Evolutionary conservation across 495 filamentous ascomycete species (phyloP).

Genomic region (Hypoxylon rickii): DNA sequence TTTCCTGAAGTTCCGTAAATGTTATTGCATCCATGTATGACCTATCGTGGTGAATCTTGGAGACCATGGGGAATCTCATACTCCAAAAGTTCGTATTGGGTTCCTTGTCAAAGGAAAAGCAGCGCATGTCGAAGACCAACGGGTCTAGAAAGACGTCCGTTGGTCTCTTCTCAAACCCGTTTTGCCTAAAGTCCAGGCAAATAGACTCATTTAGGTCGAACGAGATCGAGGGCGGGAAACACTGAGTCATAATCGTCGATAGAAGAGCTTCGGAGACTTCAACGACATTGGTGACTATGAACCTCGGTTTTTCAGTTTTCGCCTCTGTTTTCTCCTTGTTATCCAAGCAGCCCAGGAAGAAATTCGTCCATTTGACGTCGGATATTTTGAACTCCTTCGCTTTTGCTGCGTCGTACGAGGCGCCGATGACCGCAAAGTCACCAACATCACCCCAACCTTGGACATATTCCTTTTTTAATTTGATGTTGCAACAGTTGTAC

Average conservation of each 20-base stretch:
- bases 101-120: slow-evolving; percentile 51
- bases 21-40: slow-evolving; percentile 47
- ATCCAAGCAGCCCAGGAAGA: slow-evolving; percentile 74
- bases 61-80: slow-evolving; percentile 51
- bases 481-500: slow-evolving; percentile 66
- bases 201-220: slow-evolving; percentile 39
- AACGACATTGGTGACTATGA: slow-evolving; percentile 63
- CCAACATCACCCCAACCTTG: slow-evolving; percentile 75
- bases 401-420: slow-evolving; percentile 64
- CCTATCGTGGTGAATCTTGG: slow-evolving; percentile 53
- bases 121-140: slow-evolving; percentile 52
- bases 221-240: slow-evolving; percentile 40
- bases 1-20: slow-evolving; percentile 50
- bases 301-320: slow-evolving; percentile 58
- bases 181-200: slow-evolving; percentile 37
- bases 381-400: slow-evolving; percentile 52
- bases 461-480: slow-evolving; percentile 93
- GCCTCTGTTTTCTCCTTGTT: slow-evolving; percentile 69
- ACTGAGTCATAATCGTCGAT: slow-evolving; percentile 38
- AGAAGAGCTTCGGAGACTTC: slow-evolving; percentile 47
- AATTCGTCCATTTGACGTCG: slow-evolving; percentile 73
- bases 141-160: slow-evolving; percentile 45
- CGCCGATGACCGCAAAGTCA: slow-evolving; percentile 80
- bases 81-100: slow-evolving; percentile 52
- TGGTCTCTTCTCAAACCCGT: slow-evolving; percentile 32